Base-by-base conservation (phyloP, 495 filamentous ascomycete genomes). In the Penicillium parvum region DNA sequence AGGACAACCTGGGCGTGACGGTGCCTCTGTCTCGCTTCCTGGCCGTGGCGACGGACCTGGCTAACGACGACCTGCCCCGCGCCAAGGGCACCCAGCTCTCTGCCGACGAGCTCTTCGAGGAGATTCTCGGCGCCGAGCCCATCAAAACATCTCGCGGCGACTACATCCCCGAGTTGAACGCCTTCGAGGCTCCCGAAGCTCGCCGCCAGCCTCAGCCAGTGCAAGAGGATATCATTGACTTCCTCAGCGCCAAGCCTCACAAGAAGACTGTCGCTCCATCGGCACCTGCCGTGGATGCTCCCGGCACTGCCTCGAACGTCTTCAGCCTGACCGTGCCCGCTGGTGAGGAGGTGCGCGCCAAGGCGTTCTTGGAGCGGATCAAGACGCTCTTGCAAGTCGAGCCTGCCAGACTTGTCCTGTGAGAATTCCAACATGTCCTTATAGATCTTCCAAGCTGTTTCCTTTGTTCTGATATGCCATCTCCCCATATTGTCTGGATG, bases 1-100 rank as follows among this genome's bases (percentile, higher is more conserved):
- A 94, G 45, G 64, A 79, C 23, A 79, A 75, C 14, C 70, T 95
- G 25, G 87, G 86, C 32, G 74, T 92, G 20, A 84, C 80, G 28
- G 72, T 96, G 16, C 90, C 92, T 3, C 66, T 97, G 2, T 89
- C 88, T 4, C 88, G 85, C 1, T 95, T 96, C 69, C 78, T 98
- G 51, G 75, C 80, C 34, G 80, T 89, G 23, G 92, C 92, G 21
- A 76, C 84, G 3, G 82, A 89, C 40, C 55, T 92, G 26, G 92
- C 92, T 11, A 97, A 96, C 63, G 82, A 90, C 30, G 76, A 84
- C 22, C 76, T 96, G 3, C 94, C 94, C 5, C 71, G 76, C 10
- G 74, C 82, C 3, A 64, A 76, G 35, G 69, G 58, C 43, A 65
- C 72, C 21, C 74, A 79, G 49, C 82, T 82, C 16, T 81, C 84